Conservation (phyloP, 192 early-diverging fungal genomes). For the Podila epigama region DNA sequence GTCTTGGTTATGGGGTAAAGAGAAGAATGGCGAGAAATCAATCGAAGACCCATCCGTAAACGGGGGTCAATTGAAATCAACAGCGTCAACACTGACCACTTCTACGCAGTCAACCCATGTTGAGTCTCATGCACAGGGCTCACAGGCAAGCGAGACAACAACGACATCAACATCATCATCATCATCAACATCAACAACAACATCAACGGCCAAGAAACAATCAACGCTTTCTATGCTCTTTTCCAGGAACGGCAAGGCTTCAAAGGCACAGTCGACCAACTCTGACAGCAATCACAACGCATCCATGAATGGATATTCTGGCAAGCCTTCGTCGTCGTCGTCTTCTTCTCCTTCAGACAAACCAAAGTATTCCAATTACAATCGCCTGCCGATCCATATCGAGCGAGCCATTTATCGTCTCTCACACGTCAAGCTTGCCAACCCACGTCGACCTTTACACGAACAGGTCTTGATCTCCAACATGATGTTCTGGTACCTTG, state of each 20-base stretch:
- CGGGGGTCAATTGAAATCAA: background rate
- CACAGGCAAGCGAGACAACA: background rate
- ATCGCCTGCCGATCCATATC: slow-evolving; percentile 76
- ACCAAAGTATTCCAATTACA: slow-evolving; percentile 63
- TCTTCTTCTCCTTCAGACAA: slow-evolving; percentile 28
- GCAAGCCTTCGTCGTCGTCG: slow-evolving; percentile 6
- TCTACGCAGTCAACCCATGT: background rate
- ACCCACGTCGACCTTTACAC: slow-evolving; percentile 73
- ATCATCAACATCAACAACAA: background rate
- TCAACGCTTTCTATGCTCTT: slow-evolving; percentile 50
- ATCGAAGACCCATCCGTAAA: background rate
- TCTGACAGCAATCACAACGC: slow-evolving; percentile 7
- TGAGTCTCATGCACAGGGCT: background rate
- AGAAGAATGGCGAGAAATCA: slow-evolving; percentile 23
- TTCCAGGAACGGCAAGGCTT: slow-evolving; percentile 42
- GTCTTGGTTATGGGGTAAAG: slow-evolving; percentile 56
- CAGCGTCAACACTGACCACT: background rate
- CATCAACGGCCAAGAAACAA: slow-evolving; percentile 21
- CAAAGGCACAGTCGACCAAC: slow-evolving; percentile 35
- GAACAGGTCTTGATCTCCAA: slow-evolving; percentile 82
- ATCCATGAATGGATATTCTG: slow-evolving; percentile 12
- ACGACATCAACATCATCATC: slow-evolving; percentile 2
- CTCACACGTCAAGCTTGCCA: slow-evolving; percentile 78
- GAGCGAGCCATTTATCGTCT: slow-evolving; percentile 80
- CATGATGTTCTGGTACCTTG: slow-evolving; percentile 86